Base-by-base conservation (phyloP, 768 basidiomycete genomes). In the Suillus subaureus region DNA sequence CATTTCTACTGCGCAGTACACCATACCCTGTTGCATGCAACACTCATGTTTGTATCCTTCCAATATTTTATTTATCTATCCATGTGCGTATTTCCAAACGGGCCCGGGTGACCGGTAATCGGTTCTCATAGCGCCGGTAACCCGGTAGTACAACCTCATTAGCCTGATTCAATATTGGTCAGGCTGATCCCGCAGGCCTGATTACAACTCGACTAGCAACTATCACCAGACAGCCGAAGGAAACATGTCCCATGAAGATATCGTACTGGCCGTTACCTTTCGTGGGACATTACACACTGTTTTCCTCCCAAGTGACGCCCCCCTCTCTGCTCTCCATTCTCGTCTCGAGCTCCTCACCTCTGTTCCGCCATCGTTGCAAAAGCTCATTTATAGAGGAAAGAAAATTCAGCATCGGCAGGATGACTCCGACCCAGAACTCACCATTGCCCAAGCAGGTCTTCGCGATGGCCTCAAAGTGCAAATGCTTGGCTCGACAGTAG, bases 341-440 rank as follows among this genome's bases (percentile, higher is more conserved):
- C 81, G 72, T 37, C 72, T 93, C 5, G 85, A 89, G 71, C 83
- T 87, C 68, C 81, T 91, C 35, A 93, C 90, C 2, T 80, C 82
- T 31, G 88, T 93, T 13, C 89, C 90, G 0, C 82, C 86, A 4
- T 73, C 81, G 4, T 77, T 88, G 47, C 91, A 93, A 79, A 94
- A 93, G 70, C 79, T 93, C 49, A 73, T 93, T 11, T 89, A 84
- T 78, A 91, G 87, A 72, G 90, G 91, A 40, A 92, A 89, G 80
- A 84, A 78, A 61, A 64, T 74, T 40, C 75, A 21, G 56, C 74
- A 21, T 68, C 58, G 40, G 31, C 58, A 60, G 28, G 26, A 60
- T 42, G 58, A 28, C 26, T 28, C 40, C 21, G 71, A 47, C 69
- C 31, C 77, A 65, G 56, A 81, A 71, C 35, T 70, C 80, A 69